These are phyloP conservation scores for Styphnolobium japonicum DNA, from an alignment of 306 rosid genomes.

Conservation along the genomic window DNA sequence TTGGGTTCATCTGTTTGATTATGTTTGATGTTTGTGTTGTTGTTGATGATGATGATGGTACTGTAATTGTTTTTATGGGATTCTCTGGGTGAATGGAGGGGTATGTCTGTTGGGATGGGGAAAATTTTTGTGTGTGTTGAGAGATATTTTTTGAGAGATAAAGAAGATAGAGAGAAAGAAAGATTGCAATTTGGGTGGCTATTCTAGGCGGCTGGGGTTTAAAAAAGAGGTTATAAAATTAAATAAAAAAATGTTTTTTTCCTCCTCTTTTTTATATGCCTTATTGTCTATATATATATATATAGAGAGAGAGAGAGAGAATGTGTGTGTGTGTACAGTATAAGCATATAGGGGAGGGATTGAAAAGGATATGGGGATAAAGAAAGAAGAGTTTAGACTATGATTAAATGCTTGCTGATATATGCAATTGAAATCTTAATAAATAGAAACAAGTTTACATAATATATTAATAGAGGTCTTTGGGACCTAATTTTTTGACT, in stretches of 20 bases:
- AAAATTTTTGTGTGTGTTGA: slow-evolving; percentile 14
- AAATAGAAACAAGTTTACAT: slow-evolving; percentile 14
- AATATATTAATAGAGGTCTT: not conserved
- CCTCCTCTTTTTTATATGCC: not conserved
- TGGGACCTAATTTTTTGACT: slow-evolving; percentile 15
- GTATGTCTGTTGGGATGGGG: slow-evolving; percentile 16
- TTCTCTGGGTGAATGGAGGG: slow-evolving; percentile 52
- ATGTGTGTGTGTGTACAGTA: too few relatives aligned
- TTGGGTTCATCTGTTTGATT: slow-evolving; percentile 28
- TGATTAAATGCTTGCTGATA: slow-evolving; percentile 1
- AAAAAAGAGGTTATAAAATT: slow-evolving; percentile 26
- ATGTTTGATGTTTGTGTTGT: not conserved
- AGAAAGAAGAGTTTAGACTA: not conserved
- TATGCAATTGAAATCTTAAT: not conserved
- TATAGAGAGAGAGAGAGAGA: not conserved
- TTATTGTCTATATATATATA: not conserved
- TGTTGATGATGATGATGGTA: slow-evolving; percentile 11
- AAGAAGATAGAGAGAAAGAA: slow-evolving; percentile 36
- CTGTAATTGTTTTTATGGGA: slow-evolving; percentile 55
- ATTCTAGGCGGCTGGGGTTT: slow-evolving; percentile 82
- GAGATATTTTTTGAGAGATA: slow-evolving; percentile 45
- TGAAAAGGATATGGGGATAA: slow-evolving; percentile 17
- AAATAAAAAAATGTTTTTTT: not conserved
- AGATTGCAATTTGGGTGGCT: slow-evolving; percentile 76
- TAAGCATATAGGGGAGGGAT: not conserved